Percentiles rank a stretch among this genome's conserved stretches.
These are phyloP conservation scores for Penicillium riverlandense DNA, from an alignment of 495 filamentous ascomycete genomes.

Conservation along the genomic window DNA sequence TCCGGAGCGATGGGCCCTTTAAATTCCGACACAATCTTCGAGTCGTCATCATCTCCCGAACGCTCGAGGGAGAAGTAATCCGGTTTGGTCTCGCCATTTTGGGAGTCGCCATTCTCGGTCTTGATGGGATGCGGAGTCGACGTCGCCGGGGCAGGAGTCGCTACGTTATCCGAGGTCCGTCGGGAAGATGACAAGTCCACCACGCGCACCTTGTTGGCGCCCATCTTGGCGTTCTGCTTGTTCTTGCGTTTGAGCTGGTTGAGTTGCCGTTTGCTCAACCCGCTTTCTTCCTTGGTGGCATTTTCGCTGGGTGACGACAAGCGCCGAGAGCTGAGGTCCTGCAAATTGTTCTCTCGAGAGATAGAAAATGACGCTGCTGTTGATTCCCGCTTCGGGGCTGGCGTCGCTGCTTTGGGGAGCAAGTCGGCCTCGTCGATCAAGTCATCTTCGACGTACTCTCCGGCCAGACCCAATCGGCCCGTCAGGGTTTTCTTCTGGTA, in stretches of 20 bases:
- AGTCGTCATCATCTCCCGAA: slow-evolving; percentile 70
- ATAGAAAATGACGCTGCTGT: slow-evolving; percentile 19
- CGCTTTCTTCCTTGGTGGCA: slow-evolving; percentile 54
- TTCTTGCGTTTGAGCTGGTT: slow-evolving; percentile 91
- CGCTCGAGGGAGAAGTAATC: slow-evolving; percentile 89
- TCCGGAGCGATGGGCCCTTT: slow-evolving; percentile 67
- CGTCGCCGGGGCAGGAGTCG: slow-evolving; percentile 42
- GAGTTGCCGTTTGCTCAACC: slow-evolving; percentile 81
- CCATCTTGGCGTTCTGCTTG: slow-evolving; percentile 75
- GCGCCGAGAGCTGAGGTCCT: slow-evolving; percentile 29
- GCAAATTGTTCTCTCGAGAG: slow-evolving; percentile 39
- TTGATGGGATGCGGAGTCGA: slow-evolving; percentile 68
- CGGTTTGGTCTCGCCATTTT: slow-evolving; percentile 37
- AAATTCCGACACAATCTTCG: slow-evolving; percentile 91
- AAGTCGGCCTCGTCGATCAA: slow-evolving; percentile 59
- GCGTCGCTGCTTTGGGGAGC: slow-evolving; percentile 33
- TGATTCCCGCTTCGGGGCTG: slow-evolving; percentile 40
- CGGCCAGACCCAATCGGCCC: slow-evolving; percentile 74
- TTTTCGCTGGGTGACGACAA: slow-evolving; percentile 45
- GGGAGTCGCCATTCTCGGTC: slow-evolving; percentile 49
- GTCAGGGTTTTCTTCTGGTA: slow-evolving; percentile 85
- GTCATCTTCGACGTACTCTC: slow-evolving; percentile 80
- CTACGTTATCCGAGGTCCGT: slow-evolving; percentile 57
- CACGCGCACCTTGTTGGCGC: slow-evolving; percentile 82
- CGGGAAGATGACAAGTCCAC: slow-evolving; percentile 68